Percentiles rank a stretch among this genome's conserved stretches.
These are phyloP conservation scores for Botryobasidium botryosum DNA, from an alignment of 768 basidiomycete genomes.

Conservation along the genomic window DNA sequence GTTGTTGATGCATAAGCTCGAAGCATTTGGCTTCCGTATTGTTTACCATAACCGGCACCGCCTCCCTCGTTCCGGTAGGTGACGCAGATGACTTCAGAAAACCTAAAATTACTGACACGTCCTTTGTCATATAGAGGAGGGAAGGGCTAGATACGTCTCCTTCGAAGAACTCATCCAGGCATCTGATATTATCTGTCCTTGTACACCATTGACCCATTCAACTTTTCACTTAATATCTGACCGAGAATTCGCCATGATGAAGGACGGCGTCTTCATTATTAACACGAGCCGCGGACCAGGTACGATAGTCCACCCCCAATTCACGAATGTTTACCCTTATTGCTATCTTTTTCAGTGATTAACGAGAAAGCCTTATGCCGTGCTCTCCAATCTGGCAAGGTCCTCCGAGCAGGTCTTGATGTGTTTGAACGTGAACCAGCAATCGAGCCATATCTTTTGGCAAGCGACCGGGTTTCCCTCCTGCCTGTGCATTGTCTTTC, in stretches of 20 bases:
- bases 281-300: conserved; percentile 19
- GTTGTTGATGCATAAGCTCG: conserved; percentile 15
- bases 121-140: conserved; percentile 12
- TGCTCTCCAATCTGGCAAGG: conserved; percentile 20
- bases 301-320: background rate
- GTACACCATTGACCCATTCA: conserved; percentile 17
- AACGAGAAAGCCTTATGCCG: conserved; percentile 20
- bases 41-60: conserved; percentile 19
- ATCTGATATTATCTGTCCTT: conserved; percentile 16
- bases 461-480: conserved; percentile 13
- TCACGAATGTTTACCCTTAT: background rate
- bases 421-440: conserved; percentile 22
- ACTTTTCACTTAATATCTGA: conserved; percentile 15
- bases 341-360: conserved; percentile 14
- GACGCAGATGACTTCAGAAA: background rate
- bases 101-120: background rate
- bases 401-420: conserved; percentile 21
- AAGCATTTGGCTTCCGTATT: conserved; percentile 19
- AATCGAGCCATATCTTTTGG: conserved; percentile 17
- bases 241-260: conserved; percentile 17
- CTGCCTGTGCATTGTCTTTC: conserved; percentile 4
- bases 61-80: conserved; percentile 13
- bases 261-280: conserved; percentile 18
- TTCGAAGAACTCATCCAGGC: conserved; percentile 16
- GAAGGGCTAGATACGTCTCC: conserved; percentile 15